These are phyloP conservation scores for Hymenoscyphus repandus DNA, from an alignment of 2,329 filamentous ascomycete genomes.

Conservation along the genomic window DNA sequence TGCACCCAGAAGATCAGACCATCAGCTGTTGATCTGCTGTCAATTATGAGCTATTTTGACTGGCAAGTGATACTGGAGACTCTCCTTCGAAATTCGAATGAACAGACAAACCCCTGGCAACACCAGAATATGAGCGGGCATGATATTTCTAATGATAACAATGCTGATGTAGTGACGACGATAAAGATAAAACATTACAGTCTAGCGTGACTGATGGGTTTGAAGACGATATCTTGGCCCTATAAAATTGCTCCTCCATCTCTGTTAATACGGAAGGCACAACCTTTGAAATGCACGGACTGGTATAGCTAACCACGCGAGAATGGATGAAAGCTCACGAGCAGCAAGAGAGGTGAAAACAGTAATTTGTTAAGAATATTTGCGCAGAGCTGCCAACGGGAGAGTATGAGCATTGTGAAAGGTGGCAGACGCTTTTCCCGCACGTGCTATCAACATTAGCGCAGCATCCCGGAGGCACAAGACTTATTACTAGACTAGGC, in stretches of 20 bases:
- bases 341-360: slow-evolving; percentile 28
- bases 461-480: slow-evolving; percentile 14
- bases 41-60: slow-evolving; percentile 43
- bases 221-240: slow-evolving; percentile 31
- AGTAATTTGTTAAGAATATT: slow-evolving; percentile 29
- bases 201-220: slow-evolving; percentile 21
- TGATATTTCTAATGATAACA: slow-evolving; percentile 8
- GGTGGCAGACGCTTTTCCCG: slow-evolving; percentile 19
- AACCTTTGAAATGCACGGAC: slow-evolving; percentile 38
- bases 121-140: slow-evolving; percentile 1
- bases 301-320: slow-evolving; percentile 37
- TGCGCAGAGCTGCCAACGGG: slow-evolving; percentile 15
- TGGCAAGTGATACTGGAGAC: slow-evolving; percentile 36
- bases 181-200: slow-evolving; percentile 12
- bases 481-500: slow-evolving; percentile 18
- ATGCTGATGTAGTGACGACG: background rate
- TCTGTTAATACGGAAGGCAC: slow-evolving; percentile 15
- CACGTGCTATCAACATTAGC: slow-evolving; percentile 16
- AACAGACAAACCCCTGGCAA: slow-evolving; percentile 9
- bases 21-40: slow-evolving; percentile 38
- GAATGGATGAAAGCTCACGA: slow-evolving; percentile 31
- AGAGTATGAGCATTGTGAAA: slow-evolving; percentile 21
- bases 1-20: slow-evolving; percentile 31
- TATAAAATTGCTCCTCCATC: slow-evolving; percentile 36
- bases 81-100: slow-evolving; percentile 23